phyloP scores from a whole-genome alignment of 2,329 filamentous ascomycete species.

The Colletotrichum navitas region DNA sequence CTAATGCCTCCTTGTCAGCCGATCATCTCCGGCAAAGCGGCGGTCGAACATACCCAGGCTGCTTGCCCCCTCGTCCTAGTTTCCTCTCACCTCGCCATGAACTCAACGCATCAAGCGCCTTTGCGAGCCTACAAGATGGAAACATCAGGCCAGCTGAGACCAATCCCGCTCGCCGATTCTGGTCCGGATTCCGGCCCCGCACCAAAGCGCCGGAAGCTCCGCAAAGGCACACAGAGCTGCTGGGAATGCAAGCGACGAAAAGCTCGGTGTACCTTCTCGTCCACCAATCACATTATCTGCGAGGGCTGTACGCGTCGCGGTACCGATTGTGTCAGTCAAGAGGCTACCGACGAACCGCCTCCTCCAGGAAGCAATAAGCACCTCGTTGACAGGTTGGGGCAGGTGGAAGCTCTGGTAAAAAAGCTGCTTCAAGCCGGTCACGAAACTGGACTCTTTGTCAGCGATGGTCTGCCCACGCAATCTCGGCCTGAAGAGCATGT shows the following conservation, averaged over 20 bases:
- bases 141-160: background rate
- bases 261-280: slow-evolving; percentile 23
- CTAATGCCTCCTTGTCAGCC: slow-evolving; percentile 19
- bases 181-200: slow-evolving; percentile 4
- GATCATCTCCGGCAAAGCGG: slow-evolving; percentile 29
- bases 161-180: background rate
- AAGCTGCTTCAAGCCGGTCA: slow-evolving; percentile 43
- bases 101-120: too few species aligned
- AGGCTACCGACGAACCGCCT: slow-evolving; percentile 51
- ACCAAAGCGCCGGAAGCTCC: slow-evolving; percentile 33
- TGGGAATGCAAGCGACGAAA: slow-evolving; percentile 42
- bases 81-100: background rate
- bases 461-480: background rate
- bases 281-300: slow-evolving; percentile 1
- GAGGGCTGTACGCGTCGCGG: slow-evolving; percentile 58
- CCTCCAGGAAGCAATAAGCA: slow-evolving; percentile 45
- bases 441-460: background rate
- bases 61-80: background rate
- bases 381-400: slow-evolving; percentile 49
- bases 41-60: slow-evolving; percentile 15
- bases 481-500: background rate
- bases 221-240: slow-evolving; percentile 39
- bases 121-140: background rate
- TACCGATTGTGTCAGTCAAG: slow-evolving; percentile 60
- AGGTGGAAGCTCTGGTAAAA: slow-evolving; percentile 53